Evolutionary conservation across 495 filamentous ascomycete genomes (phyloP), one percentile per base, ranked within the genome.

Genomic region (Sporormia fimetaria): DNA sequence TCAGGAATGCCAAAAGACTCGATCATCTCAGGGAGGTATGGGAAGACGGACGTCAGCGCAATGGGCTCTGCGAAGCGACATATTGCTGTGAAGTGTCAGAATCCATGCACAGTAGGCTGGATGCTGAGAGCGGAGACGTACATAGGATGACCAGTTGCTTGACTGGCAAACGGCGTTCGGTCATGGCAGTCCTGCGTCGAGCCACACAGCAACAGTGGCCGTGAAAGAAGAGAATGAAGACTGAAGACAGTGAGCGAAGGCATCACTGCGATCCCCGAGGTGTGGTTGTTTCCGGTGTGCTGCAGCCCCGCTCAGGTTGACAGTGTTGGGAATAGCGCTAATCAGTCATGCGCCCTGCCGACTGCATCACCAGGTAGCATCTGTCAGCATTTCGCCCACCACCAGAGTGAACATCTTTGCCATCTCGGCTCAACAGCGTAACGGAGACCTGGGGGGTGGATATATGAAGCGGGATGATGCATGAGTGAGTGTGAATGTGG

Each of bases 11-110:
- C 75, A 44, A 94, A 80, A 61, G 70, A 76, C 47, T 80, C 73
- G 36, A 90, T 82, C 78, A 94, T 86, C 64, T 87, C 87, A 17
- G 82, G 83, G 25, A 96, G 70, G 58, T 96, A 96, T 11, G 88
- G 88, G 45, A 81, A 83, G 46, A 93, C 75, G 6, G 81, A 87
- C 4, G 87, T 93, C 48, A 86, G 64, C 17, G 84, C 79, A 26
- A 93, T 62, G 27, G 75, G 88, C 57, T 96, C 88, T 35, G 87
- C 83, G 54, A 96, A 87, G 51, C 88, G 75, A 46, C 74, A 78
- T 58, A 79, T 66, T 52, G 77, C 80, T 84, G 39, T 10, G 47
- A 29, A 21, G 17, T 12, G 1, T 8, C 16, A 12, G 40, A 33
- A 37, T n/a, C n/a, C n/a, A n/a, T n/a, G 33, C 28, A 30, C 10